These are phyloP conservation scores for Calocybe gangraenosa DNA, from an alignment of 768 basidiomycete genomes.

Conservation along the genomic window DNA sequence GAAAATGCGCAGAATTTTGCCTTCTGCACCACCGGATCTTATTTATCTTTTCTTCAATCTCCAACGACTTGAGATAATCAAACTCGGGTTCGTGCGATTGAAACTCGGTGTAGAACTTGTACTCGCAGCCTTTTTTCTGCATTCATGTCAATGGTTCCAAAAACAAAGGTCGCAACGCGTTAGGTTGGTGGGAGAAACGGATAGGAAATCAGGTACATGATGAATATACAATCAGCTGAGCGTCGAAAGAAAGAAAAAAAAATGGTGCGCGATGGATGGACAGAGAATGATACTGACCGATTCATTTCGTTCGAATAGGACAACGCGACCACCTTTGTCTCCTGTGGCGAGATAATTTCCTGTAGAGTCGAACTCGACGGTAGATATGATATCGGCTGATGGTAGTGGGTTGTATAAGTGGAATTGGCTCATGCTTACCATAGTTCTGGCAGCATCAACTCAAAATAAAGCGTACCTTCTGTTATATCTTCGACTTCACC, in stretches of 20 bases:
- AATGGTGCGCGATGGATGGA: slow-evolving; percentile 9
- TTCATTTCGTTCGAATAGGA: slow-evolving; percentile 98
- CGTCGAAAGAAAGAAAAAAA: slow-evolving; percentile 13
- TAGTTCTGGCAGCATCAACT: slow-evolving; percentile 1
- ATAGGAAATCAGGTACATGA: slow-evolving; percentile 15
- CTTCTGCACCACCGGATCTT: slow-evolving; percentile 99
- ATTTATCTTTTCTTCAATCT: slow-evolving; percentile 99
- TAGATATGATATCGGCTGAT: slow-evolving; percentile 99
- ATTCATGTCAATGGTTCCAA: slow-evolving; percentile 15
- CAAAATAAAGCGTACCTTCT: slow-evolving; percentile 62
- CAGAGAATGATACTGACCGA: slow-evolving; percentile 47
- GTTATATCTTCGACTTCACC: slow-evolving; percentile 99
- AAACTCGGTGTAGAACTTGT: slow-evolving; percentile 99
- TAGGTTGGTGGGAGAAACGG: slow-evolving; percentile 7
- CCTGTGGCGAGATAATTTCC: slow-evolving; percentile 99
- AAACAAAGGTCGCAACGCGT: slow-evolving; percentile 15
- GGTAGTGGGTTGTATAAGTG: slow-evolving; percentile 19
- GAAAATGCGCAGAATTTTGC: slow-evolving; percentile 95
- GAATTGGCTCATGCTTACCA: not conserved
- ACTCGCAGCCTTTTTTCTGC: slow-evolving; percentile 99
- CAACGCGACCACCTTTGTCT: slow-evolving; percentile 98
- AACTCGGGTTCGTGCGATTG: slow-evolving; percentile 99
- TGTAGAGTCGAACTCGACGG: slow-evolving; percentile 99
- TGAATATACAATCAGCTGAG: slow-evolving; percentile 25
- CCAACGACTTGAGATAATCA: slow-evolving; percentile 98